These are phyloP conservation scores for Lachnellula occidentalis DNA, from an alignment of 2,329 filamentous ascomycete genomes.

Conservation along the genomic window DNA sequence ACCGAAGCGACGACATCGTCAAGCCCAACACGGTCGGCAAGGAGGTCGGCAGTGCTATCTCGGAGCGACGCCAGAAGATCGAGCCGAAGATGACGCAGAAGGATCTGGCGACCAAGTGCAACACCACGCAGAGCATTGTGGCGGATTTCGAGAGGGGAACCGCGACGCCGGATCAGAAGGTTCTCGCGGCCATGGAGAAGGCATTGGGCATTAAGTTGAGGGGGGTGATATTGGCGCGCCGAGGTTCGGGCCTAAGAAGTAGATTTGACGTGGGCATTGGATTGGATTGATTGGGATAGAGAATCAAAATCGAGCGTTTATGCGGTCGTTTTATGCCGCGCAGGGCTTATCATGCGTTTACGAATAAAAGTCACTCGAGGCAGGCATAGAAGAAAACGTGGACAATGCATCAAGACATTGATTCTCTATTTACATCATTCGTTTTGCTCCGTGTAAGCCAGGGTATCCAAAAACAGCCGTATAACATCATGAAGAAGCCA, in stretches of 20 bases:
- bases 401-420: constrained; percentile 7
- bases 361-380: constrained; percentile 8
- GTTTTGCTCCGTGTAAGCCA: not conserved
- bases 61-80: constrained; percentile 69
- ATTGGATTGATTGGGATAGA: not conserved
- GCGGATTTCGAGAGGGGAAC: constrained; percentile 80
- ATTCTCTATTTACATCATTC: not conserved
- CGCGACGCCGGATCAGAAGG: constrained; percentile 76
- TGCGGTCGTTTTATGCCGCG: not conserved
- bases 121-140: constrained; percentile 74
- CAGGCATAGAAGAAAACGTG: constrained; percentile 2
- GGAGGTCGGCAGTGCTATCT: constrained; percentile 77
- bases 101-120: constrained; percentile 78
- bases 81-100: constrained; percentile 97
- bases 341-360: constrained; percentile 5
- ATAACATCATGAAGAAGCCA: not conserved
- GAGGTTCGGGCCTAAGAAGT: constrained; percentile 56
- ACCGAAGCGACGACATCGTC: constrained; percentile 94
- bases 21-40: constrained; percentile 89
- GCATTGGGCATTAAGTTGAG: constrained; percentile 84
- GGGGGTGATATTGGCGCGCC: constrained; percentile 79
- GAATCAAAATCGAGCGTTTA: not conserved
- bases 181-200: constrained; percentile 71
- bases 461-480: constrained; percentile 10
- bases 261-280: constrained; percentile 4